Evolutionary conservation across 257 asterid species (phyloP).

Genomic region (Marsdenia floribunda): DNA sequence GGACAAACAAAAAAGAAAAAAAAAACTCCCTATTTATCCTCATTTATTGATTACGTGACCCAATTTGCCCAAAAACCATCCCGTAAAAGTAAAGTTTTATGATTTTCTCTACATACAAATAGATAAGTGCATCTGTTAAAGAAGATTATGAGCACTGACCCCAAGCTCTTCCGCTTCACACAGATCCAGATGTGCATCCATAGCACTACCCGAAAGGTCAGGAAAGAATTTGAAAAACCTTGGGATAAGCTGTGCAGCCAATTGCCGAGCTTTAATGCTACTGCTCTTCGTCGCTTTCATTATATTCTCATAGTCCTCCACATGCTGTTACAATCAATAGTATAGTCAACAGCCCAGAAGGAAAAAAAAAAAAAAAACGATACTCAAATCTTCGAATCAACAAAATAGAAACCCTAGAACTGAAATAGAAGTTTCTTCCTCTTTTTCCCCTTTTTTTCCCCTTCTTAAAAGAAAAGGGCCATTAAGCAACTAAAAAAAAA

Average conservation of each 20-base stretch:
- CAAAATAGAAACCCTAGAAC: constrained; percentile 27
- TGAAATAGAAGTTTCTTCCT: neutral
- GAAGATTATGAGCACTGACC: constrained; percentile 38
- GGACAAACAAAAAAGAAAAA: neutral
- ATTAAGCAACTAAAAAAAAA: neutral
- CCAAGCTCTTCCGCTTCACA: constrained; percentile 96
- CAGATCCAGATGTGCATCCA: constrained; percentile 88
- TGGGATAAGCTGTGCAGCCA: constrained; percentile 93
- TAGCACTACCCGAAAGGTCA: constrained; percentile 56
- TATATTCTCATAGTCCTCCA: constrained; percentile 72
- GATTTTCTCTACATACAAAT: neutral
- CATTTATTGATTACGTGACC: neutral
- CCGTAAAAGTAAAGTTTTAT: neutral
- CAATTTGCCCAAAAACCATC: neutral
- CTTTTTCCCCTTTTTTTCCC: too few species aligned
- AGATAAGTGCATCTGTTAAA: neutral
- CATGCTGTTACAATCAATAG: constrained; percentile 34
- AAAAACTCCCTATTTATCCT: neutral
- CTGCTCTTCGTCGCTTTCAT: constrained; percentile 66
- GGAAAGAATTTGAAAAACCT: constrained; percentile 85
- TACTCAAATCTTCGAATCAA: constrained; percentile 6
- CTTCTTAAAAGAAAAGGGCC: neutral
- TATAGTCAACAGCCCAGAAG: neutral
- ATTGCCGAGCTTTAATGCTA: constrained; percentile 76
- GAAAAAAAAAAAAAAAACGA: constrained; percentile 6